Conservation (phyloP, 192 early-diverging fungal species). For the Blastocladiella britannica region DNA sequence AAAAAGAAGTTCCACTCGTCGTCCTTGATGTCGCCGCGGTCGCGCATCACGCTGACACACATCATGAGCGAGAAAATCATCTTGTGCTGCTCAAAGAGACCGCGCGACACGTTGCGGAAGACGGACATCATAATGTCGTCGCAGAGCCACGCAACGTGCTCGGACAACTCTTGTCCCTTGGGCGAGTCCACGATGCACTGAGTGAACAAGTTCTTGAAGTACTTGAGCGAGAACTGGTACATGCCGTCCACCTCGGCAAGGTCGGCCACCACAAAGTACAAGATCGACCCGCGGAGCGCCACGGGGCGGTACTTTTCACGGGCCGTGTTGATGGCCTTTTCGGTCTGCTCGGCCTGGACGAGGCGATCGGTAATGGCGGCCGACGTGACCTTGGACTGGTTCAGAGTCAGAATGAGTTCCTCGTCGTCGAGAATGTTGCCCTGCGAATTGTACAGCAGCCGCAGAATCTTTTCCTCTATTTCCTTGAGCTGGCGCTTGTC, state of each 20-base stretch:
- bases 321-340: conserved; percentile 87
- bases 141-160: conserved; percentile 50
- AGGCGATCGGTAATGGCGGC: conserved; percentile 81
- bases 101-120: conserved; percentile 52
- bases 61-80: conserved; percentile 68
- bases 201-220: conserved; percentile 84
- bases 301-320: conserved; percentile 73
- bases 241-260: conserved; percentile 69
- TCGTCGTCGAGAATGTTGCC: conserved; percentile 98
- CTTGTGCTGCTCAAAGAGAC: conserved; percentile 76
- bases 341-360: conserved; percentile 79
- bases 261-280: conserved; percentile 94
- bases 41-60: conserved; percentile 35
- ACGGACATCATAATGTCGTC: conserved; percentile 70
- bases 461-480: conserved; percentile 79
- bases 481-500: conserved; percentile 79
- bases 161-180: conserved; percentile 36
- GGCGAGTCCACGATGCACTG: conserved; percentile 43
- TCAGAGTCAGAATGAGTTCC: conserved; percentile 74
- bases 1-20: conserved; percentile 37
- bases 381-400: conserved; percentile 87
- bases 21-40: not conserved
- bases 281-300: conserved; percentile 68
- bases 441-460: conserved; percentile 78
- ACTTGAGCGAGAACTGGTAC: conserved; percentile 97